Evolutionary conservation across 2,329 filamentous ascomycete species (phyloP).

Genomic region (Colletotrichum nymphaeae): DNA sequence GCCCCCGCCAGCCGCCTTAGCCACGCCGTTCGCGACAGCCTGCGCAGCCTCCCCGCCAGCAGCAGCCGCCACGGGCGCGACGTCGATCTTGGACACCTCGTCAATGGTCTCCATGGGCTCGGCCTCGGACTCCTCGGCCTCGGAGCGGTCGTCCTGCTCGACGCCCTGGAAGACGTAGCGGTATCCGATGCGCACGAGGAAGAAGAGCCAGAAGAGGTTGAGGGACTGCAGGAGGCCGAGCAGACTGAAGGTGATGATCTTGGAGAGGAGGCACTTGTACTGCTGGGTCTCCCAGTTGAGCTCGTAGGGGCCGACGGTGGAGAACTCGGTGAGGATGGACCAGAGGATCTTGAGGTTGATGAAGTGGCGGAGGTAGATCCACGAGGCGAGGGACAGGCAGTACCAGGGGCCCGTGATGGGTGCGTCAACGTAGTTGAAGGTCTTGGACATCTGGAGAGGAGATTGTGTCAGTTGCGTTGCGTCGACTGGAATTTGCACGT

Average conservation of each 20-base stretch:
- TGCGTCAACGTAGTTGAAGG: slow-evolving; percentile 76
- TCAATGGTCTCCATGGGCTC: slow-evolving; percentile 41
- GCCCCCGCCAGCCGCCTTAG: neutral
- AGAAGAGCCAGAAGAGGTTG: slow-evolving; percentile 71
- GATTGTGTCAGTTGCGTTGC: neutral
- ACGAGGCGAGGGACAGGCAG: slow-evolving; percentile 71
- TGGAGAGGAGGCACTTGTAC: slow-evolving; percentile 68
- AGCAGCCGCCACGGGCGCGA: neutral
- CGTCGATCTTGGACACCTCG: slow-evolving; percentile 27
- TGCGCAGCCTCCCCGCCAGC: slow-evolving; percentile 1
- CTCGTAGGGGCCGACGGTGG: slow-evolving; percentile 66
- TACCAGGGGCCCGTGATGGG: slow-evolving; percentile 74
- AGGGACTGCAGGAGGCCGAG: slow-evolving; percentile 65
- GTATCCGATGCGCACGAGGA: slow-evolving; percentile 67
- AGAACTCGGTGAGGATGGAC: slow-evolving; percentile 68
- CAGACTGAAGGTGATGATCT: slow-evolving; percentile 64
- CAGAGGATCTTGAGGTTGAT: slow-evolving; percentile 70
- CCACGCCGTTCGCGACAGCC: slow-evolving; percentile 16
- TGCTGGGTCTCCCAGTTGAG: slow-evolving; percentile 70
- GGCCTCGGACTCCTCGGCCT: slow-evolving; percentile 62
- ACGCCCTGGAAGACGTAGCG: slow-evolving; percentile 60
- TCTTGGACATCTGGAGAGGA: slow-evolving; percentile 69
- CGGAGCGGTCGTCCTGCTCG: slow-evolving; percentile 68
- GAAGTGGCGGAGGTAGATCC: slow-evolving; percentile 80
- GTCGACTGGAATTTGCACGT: too few relatives aligned